These are phyloP conservation scores for Trametes cingulata DNA, from an alignment of 768 basidiomycete genomes.

Conservation along the genomic window DNA sequence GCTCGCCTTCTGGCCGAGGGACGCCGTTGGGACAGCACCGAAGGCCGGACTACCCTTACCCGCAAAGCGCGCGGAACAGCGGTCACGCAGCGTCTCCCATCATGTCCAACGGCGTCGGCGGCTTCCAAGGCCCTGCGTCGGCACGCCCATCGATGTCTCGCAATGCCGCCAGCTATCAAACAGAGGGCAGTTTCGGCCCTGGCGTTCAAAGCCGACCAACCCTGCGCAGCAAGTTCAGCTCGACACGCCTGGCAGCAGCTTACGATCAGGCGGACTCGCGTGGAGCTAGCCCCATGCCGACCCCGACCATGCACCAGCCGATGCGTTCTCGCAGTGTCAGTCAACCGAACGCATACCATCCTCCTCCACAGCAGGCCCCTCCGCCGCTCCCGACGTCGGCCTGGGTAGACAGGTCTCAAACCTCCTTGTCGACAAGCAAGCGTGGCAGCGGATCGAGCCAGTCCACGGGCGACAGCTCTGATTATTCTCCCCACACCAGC, in stretches of 20 bases:
- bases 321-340: slow-evolving; percentile 75
- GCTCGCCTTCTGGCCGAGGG: slow-evolving; percentile 63
- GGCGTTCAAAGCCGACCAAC: slow-evolving; percentile 20
- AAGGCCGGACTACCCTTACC: slow-evolving; percentile 35
- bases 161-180: slow-evolving; percentile 43
- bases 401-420: slow-evolving; percentile 50
- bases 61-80: slow-evolving; percentile 18
- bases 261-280: slow-evolving; percentile 47
- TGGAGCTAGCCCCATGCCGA: slow-evolving; percentile 26
- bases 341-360: slow-evolving; percentile 71
- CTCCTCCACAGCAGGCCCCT: slow-evolving; percentile 42
- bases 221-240: slow-evolving; percentile 71
- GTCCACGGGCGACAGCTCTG: slow-evolving; percentile 78
- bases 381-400: slow-evolving; percentile 57
- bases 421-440: slow-evolving; percentile 51
- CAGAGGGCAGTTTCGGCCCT: slow-evolving; percentile 39
- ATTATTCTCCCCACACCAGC: slow-evolving; percentile 76
- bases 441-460: slow-evolving; percentile 85
- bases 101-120: slow-evolving; percentile 34
- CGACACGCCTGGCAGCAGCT: slow-evolving; percentile 53
- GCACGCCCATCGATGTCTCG: slow-evolving; percentile 50
- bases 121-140: slow-evolving; percentile 24
- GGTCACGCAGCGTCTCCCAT: slow-evolving; percentile 18
- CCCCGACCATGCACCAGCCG: slow-evolving; percentile 16
- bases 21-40: slow-evolving; percentile 64